These are phyloP conservation scores for Bothriochloa decipiens DNA, from an alignment of 176 grass and related monocot species.

Conservation along the genomic window DNA sequence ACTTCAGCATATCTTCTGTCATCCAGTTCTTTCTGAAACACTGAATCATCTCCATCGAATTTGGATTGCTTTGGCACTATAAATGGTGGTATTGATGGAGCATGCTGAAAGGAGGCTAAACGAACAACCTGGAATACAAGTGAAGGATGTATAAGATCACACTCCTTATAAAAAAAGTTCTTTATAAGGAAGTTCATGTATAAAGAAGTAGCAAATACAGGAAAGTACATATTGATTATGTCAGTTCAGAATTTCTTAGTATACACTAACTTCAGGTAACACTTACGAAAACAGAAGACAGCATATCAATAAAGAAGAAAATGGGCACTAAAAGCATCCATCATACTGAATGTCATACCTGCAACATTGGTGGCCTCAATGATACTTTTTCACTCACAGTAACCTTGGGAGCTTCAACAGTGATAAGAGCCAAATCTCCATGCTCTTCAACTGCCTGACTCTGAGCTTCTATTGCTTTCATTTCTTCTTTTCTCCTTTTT, in stretches of 20 bases:
- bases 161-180: too few species aligned
- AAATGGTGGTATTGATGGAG: slow-evolving; percentile 52
- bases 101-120: slow-evolving; percentile 94
- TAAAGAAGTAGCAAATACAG: slow-evolving; percentile 27
- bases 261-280: not conserved
- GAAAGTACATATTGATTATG: not conserved
- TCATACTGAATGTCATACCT: slow-evolving; percentile 56
- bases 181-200: too few species aligned
- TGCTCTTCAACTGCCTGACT: slow-evolving; percentile 70
- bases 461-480: slow-evolving; percentile 95
- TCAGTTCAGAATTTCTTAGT: not conserved
- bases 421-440: slow-evolving; percentile 92
- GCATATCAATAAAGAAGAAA: slow-evolving; percentile 23
- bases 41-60: slow-evolving; percentile 74
- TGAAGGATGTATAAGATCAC: too few species aligned
- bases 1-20: slow-evolving; percentile 93
- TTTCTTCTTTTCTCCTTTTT: slow-evolving; percentile 95
- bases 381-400: slow-evolving; percentile 69
- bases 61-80: slow-evolving; percentile 90
- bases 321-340: slow-evolving; percentile 17
- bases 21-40: slow-evolving; percentile 85
- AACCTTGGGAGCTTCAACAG: slow-evolving; percentile 78
- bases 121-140: slow-evolving; percentile 78
- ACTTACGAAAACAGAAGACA: slow-evolving; percentile 25
- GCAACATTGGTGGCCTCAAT: slow-evolving; percentile 93